Percentiles rank a stretch among this genome's conserved stretches.
Evolutionary conservation across 805 yeast species (phyloP).

Genomic region (Wickerhamomyces subpelliculosus): DNA sequence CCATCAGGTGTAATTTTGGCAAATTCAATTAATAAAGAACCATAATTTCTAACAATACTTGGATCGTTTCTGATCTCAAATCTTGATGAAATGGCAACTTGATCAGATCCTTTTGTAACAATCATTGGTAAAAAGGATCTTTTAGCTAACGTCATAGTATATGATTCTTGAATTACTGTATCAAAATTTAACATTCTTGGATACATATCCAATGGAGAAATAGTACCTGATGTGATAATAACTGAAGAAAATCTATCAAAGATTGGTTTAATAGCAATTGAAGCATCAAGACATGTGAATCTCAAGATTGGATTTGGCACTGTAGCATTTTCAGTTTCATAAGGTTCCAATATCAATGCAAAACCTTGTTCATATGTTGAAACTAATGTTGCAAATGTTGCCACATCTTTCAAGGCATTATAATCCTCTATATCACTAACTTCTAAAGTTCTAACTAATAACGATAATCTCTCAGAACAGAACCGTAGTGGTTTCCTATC

Average conservation of each 20-base stretch:
- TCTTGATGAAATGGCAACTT: slow-evolving; percentile 92
- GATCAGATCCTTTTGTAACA: slow-evolving; percentile 96
- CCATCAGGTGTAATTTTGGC: slow-evolving; percentile 98
- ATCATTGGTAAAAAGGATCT: slow-evolving; percentile 92
- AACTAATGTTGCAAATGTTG: slow-evolving; percentile 92
- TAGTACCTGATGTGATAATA: slow-evolving; percentile 94
- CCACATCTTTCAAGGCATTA: slow-evolving; percentile 88
- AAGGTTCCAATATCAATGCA: slow-evolving; percentile 87
- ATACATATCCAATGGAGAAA: slow-evolving; percentile 97
- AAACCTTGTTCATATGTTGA: slow-evolving; percentile 95
- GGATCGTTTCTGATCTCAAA: slow-evolving; percentile 98
- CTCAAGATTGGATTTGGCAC: slow-evolving; percentile 95
- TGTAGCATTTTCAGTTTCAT: slow-evolving; percentile 85
- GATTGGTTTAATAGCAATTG: slow-evolving; percentile 95
- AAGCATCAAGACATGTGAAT: slow-evolving; percentile 94
- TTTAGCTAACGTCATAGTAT: slow-evolving; percentile 91
- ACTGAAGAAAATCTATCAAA: slow-evolving; percentile 90
- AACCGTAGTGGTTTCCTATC: slow-evolving; percentile 88
- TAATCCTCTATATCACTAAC: slow-evolving; percentile 85
- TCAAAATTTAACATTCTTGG: slow-evolving; percentile 94
- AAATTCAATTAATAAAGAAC: slow-evolving; percentile 85
- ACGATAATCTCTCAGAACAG: slow-evolving; percentile 85
- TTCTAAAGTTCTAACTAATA: slow-evolving; percentile 85
- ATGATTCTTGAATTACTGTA: slow-evolving; percentile 90
- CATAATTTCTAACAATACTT: slow-evolving; percentile 94